phyloP scores from a whole-genome alignment of 2,329 filamentous ascomycete species.

The Fusarium paranaense region DNA sequence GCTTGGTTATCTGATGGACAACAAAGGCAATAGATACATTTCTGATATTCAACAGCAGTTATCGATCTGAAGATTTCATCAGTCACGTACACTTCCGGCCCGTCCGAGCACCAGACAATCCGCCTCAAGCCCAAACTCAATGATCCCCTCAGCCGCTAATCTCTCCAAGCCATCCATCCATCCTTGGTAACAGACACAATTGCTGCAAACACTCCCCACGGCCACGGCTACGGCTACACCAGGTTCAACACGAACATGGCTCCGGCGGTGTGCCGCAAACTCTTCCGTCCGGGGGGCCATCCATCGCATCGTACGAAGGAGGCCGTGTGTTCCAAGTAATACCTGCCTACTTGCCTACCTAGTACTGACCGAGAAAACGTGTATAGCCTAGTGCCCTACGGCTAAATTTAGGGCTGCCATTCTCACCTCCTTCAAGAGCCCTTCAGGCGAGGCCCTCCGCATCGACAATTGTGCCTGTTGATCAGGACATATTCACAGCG shows the following conservation, averaged over 20 bases:
- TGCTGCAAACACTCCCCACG: conserved; percentile 43
- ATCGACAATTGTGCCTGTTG: background rate
- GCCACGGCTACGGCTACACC: conserved; percentile 31
- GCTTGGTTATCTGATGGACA: background rate
- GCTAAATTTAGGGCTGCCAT: conserved; percentile 28
- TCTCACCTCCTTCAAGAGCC: background rate
- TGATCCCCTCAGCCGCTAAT: conserved; percentile 31
- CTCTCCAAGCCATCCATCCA: background rate
- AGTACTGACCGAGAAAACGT: conserved; percentile 35
- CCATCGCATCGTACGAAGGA: conserved; percentile 31
- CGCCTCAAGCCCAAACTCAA: background rate
- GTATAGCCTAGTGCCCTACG: conserved; percentile 16
- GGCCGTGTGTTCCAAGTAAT: conserved; percentile 34
- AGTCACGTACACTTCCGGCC: conserved; percentile 1
- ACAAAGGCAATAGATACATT: background rate
- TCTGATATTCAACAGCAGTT: background rate
- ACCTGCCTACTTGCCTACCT: conserved; percentile 6
- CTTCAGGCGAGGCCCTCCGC: conserved; percentile 27
- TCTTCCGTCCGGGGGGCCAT: conserved; percentile 21
- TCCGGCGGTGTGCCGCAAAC: conserved; percentile 42
- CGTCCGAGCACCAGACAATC: conserved; percentile 15
- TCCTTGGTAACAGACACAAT: background rate
- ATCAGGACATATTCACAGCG: conserved; percentile 18
- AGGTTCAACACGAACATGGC: conserved; percentile 28
- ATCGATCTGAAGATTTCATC: background rate